Evolutionary conservation across 805 yeast genomes (phyloP), one percentile per base, ranked within the genome.

Genomic region (Myxozyma lipomycoides): DNA sequence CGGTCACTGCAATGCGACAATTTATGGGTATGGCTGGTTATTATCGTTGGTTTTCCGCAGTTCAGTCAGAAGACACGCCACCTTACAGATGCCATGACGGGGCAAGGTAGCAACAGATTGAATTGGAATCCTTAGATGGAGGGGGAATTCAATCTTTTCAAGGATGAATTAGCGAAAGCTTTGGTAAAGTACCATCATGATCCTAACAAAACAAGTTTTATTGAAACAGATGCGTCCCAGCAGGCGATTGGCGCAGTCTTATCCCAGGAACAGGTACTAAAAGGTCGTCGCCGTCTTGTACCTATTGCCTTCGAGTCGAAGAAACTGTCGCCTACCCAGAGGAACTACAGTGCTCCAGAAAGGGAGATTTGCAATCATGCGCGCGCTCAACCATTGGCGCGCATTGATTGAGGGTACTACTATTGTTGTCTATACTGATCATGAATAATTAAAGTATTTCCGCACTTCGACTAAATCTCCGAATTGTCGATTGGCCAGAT

Each of bases 41-140:
- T 22, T 51, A 48, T 18, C 25, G 54, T 5, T 19, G 34, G 3
- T 51, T 49, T 17, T 23, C 49, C 15, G 17, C 17, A 43, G 7
- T 51, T 51, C 39, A 21, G 53, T 19, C n/a, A 40, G 28, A 15
- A 39, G 17, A 49, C 54, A 10, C 17, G 24, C 18, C 54, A 35
- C 7, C 22, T 41, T 19, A 12, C 43, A 2, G 43, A 40, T 3
- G 23, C 19, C 2, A 9, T 36, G 5, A 19, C 42, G 28, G 32
- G 22, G 4, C 15, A 24, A 12, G 28, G 43, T 17, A 4, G 12
- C 10, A 15, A 5, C 6, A 17, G 21, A 4, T 4, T 40, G 4
- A 17, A 10, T 4, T 40, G 43, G 43, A 12, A 17, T n/a, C 34
- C 6, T 7, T 30, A 40, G 15, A 21, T 40, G 43, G 34, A 22